Evolutionary conservation across 75 land plant species (phyloP), one percentile per base, ranked within the genome.

Genomic region (Selaginella moellendorffii): DNA sequence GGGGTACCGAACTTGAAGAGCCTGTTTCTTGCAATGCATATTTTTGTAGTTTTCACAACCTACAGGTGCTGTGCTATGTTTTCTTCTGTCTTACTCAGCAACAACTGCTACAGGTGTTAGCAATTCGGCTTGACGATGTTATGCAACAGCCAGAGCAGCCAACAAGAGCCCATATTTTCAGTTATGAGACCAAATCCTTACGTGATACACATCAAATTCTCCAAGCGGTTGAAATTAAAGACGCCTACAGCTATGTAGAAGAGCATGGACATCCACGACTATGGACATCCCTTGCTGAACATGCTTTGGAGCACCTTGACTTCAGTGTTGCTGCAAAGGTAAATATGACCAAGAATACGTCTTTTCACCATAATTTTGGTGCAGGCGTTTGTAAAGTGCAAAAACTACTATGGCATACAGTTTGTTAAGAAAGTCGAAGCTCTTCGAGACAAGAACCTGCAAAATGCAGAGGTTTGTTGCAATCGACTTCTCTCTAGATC

Each of bases 181-280:
- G 30, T n/a, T 65, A 74, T 64, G 76, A 74, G 26, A 74, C 76
- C 26, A 74, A 74, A 61, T 69, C 76, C 26, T 27, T 74, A 2
- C 66, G 76, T 1, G 76, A 74, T 59, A 74, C 73, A 26, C 76
- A 74, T 20, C 76, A 74, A 21, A 74, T 74, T 56, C 53, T 74
- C 2, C 30, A 59, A 28, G 72, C 76, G 29, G 72, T 64, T 27
- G 73, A 74, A 29, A 71, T 74, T 30, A 72, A 74, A 20, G 73
- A 74, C 56, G 76, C 72, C 2, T 74, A 63, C 46, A 69, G 61
- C 56, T 74, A 69, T 24, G 66, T 74, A 0, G 76, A 74, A 19
- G 76, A 74, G 63, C 76, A 74, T 52, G 68, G 71, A 18, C 76
- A 74, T 59, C 76, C 76, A 20, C 65, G 72, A 0, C 54, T 74